A percentile compares a stretch with the other conserved stretches of the same genome.
phyloP scores from a whole-genome alignment of 208 protist genomes.

The Naegleria fowleri region DNA sequence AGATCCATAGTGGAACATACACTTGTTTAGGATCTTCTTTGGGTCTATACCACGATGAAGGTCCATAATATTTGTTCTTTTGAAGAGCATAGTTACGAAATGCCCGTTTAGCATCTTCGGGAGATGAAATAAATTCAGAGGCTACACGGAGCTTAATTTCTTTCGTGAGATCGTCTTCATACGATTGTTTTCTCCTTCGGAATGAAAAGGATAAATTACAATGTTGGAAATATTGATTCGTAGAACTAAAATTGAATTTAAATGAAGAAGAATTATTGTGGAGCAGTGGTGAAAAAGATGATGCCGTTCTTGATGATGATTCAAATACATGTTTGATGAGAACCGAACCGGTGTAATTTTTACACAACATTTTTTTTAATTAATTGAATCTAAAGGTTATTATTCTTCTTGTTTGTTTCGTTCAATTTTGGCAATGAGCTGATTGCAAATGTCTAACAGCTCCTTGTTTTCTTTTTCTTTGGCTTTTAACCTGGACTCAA shows the following conservation, averaged over 20 bases:
- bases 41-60: not conserved
- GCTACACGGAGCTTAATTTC: not conserved
- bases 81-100: not conserved
- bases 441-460: not conserved
- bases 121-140: not conserved
- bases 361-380: too few species aligned
- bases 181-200: not conserved
- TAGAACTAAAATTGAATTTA: too few species aligned
- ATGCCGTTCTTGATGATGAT: too few species aligned
- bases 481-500: not conserved
- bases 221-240: too few species aligned
- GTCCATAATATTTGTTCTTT: not conserved
- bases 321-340: too few species aligned
- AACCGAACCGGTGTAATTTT: too few species aligned
- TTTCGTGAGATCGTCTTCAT: not conserved
- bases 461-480: conserved; percentile 17
- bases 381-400: not conserved
- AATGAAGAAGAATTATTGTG: too few species aligned
- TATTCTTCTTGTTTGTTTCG: not conserved
- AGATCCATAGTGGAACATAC: not conserved
- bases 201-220: not conserved
- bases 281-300: too few species aligned
- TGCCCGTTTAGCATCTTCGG: not conserved
- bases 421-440: not conserved
- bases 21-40: not conserved